Evolutionary conservation across 257 asterid species (phyloP).

Genomic region (Echium plantagineum): DNA sequence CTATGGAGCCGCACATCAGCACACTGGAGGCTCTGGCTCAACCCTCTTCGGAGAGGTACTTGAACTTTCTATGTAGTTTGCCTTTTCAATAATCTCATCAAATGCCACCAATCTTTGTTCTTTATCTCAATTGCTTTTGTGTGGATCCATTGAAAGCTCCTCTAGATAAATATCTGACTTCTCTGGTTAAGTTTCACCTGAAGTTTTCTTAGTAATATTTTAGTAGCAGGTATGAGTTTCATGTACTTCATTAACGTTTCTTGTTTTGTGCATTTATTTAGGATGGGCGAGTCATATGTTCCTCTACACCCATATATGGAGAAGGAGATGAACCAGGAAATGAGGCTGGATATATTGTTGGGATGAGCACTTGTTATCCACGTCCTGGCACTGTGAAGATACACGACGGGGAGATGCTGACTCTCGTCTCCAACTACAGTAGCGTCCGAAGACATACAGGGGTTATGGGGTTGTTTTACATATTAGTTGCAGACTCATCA

Average conservation of each 20-base stretch:
- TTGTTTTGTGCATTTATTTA: slow-evolving; percentile 14
- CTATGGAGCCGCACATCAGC: slow-evolving; percentile 72
- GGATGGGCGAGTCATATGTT: slow-evolving; percentile 71
- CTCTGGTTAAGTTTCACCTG: not conserved
- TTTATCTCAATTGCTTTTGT: not conserved
- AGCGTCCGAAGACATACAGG: slow-evolving; percentile 48
- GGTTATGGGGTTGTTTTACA: slow-evolving; percentile 87
- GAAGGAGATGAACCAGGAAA: slow-evolving; percentile 62
- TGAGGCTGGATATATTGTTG: slow-evolving; percentile 78
- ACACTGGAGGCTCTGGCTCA: slow-evolving; percentile 45
- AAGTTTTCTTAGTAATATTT: not conserved
- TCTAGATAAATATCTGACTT: not conserved
- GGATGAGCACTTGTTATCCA: slow-evolving; percentile 87
- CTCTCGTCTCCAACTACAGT: slow-evolving; percentile 60
- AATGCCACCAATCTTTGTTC: not conserved
- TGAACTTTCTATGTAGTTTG: not conserved
- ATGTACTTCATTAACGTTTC: not conserved
- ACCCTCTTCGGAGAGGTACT: slow-evolving; percentile 61
- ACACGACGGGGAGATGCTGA: slow-evolving; percentile 51
- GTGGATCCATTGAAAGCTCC: not conserved
- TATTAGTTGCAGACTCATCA: slow-evolving; percentile 48
- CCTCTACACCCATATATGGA: slow-evolving; percentile 63
- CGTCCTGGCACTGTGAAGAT: slow-evolving; percentile 67
- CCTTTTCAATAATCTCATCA: not conserved
- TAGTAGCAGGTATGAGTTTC: not conserved